Conservation (phyloP, 2,329 filamentous ascomycete species). For the Beauveria varroae region DNA sequence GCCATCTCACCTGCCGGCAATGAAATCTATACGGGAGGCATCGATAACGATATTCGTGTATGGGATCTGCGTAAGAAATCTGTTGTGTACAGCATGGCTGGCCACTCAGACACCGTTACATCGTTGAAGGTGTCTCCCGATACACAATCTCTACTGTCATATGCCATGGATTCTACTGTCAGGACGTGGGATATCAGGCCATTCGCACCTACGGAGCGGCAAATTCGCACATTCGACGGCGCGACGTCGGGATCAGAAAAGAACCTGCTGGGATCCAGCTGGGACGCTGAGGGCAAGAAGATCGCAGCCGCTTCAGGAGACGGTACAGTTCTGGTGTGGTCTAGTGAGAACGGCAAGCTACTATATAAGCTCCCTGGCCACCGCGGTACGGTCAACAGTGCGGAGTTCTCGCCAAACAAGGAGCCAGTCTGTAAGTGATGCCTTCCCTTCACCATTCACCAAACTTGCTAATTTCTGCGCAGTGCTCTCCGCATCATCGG, state of each 20-base stretch:
- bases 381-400: slow-evolving; percentile 90
- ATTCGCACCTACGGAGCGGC: slow-evolving; percentile 81
- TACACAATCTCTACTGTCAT: slow-evolving; percentile 81
- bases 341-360: slow-evolving; percentile 77
- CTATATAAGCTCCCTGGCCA: slow-evolving; percentile 93
- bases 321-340: slow-evolving; percentile 87
- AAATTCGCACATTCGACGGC: slow-evolving; percentile 86
- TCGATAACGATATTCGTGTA: slow-evolving; percentile 95
- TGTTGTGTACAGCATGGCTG: slow-evolving; percentile 77
- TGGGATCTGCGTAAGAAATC: slow-evolving; percentile 95
- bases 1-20: slow-evolving; percentile 91
- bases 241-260: slow-evolving; percentile 81
- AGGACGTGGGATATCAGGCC: slow-evolving; percentile 94
- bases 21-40: slow-evolving; percentile 88
- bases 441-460: not conserved
- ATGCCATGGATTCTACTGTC: slow-evolving; percentile 89
- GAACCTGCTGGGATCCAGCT: slow-evolving; percentile 84
- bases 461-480: slow-evolving; percentile 28
- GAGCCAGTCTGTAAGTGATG: slow-evolving; percentile 76
- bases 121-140: slow-evolving; percentile 90
- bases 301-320: slow-evolving; percentile 88
- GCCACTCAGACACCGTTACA: slow-evolving; percentile 87
- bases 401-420: slow-evolving; percentile 76
- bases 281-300: slow-evolving; percentile 78
- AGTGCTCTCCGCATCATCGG: slow-evolving; percentile 89